These are phyloP conservation scores for Plasmodium inui DNA, from an alignment of 169 alveolate species.

Conservation along the genomic window DNA sequence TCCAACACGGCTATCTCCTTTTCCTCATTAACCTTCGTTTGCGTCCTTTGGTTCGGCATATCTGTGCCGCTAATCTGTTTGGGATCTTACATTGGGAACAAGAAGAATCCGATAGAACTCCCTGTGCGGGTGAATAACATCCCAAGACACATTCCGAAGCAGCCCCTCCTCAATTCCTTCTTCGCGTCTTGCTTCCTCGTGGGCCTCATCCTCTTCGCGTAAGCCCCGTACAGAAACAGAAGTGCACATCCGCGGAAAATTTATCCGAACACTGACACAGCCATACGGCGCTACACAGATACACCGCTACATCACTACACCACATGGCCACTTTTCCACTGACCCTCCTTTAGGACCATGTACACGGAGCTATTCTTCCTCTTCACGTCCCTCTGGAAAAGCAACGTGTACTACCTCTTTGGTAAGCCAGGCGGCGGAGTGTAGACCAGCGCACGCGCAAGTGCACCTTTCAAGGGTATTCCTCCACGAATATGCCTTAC, in stretches of 20 bases:
- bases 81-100: conserved; percentile 85
- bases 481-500: background rate
- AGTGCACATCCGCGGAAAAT: background rate
- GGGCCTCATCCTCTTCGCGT: conserved; percentile 87
- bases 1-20: conserved; percentile 58
- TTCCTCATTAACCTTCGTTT: conserved; percentile 31
- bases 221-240: too few species aligned
- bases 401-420: conserved; percentile 86
- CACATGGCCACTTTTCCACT: background rate
- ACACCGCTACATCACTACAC: background rate
- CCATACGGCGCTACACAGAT: too few species aligned
- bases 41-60: conserved; percentile 85
- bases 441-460: background rate
- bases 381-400: conserved; percentile 87
- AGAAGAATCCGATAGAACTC: conserved; percentile 79
- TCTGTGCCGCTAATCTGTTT: conserved; percentile 87
- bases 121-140: conserved; percentile 91
- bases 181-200: conserved; percentile 81
- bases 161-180: conserved; percentile 86
- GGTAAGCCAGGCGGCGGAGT: conserved; percentile 45
- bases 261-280: too few species aligned
- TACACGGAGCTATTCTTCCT: conserved; percentile 84
- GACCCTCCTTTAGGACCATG: conserved; percentile 75
- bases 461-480: background rate
- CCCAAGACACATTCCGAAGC: conserved; percentile 89